Evolutionary conservation across 306 rosid genomes (phyloP).

Genomic region (Vicia faba): DNA sequence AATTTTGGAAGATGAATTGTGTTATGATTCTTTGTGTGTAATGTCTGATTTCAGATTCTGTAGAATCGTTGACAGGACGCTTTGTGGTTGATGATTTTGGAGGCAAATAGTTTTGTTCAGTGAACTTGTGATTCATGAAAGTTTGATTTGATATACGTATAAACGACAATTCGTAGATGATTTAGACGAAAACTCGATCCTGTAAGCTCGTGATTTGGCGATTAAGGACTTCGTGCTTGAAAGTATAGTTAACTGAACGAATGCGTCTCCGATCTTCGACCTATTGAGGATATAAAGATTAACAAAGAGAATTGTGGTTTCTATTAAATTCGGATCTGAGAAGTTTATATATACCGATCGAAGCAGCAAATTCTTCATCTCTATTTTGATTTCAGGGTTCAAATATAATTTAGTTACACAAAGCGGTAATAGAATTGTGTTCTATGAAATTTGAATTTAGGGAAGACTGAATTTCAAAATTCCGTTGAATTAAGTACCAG

Average conservation of each 20-base stretch:
- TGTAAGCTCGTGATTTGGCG: neutral
- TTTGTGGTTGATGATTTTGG: conserved; percentile 15
- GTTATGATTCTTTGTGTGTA: conserved; percentile 24
- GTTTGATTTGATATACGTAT: neutral
- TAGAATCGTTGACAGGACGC: conserved; percentile 31
- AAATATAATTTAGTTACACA: conserved; percentile 13
- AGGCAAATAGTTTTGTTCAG: conserved; percentile 6
- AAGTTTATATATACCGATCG: neutral
- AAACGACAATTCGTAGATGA: conserved; percentile 5
- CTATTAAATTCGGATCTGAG: conserved; percentile 53
- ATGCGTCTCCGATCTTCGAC: conserved; percentile 59
- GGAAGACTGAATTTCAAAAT: conserved; percentile 35
- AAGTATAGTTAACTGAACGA: conserved; percentile 39
- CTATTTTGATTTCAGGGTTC: conserved; percentile 24
- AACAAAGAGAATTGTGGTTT: neutral
- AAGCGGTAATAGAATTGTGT: conserved; percentile 30
- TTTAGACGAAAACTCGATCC: conserved; percentile 12
- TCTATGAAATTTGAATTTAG: conserved; percentile 37
- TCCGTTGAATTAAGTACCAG: conserved; percentile 28
- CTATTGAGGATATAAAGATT: conserved; percentile 13
- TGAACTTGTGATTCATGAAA: neutral
- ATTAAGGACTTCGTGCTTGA: conserved; percentile 6
- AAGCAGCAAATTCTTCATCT: conserved; percentile 19
- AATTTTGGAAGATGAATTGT: conserved; percentile 32
- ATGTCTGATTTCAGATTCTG: conserved; percentile 48